Base-by-base conservation (phyloP, 2,329 filamentous ascomycete genomes). In the Trematosphaeria pertusa region DNA sequence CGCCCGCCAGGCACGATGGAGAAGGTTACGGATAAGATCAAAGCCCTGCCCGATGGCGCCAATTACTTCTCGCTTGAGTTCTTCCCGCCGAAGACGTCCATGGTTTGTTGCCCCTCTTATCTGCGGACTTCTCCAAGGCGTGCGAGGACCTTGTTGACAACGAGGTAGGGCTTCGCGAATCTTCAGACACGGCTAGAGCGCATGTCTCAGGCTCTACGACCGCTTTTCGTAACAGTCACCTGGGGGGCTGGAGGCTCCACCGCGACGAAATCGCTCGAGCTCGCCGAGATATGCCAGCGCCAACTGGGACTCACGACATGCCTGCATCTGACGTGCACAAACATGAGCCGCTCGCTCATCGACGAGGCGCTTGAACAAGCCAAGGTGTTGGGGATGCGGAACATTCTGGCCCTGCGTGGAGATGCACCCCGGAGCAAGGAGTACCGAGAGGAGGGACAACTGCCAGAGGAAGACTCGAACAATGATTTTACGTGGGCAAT, bases 31-130 rank as follows among this genome's bases (percentile, higher is more conserved):
- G 88, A 95, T 80, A 96, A 96, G 81, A 93, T 97, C 69, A 89
- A 89, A 75, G 89, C 91, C 52, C 78, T 99, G 77, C 89, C 90
- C 72, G 83, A 87, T 56, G 85, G 89, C 73, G 83, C 84, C 57
- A 86, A 83, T 70, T 97, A 94, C 79, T 96, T 96, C 76, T 97
- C 94, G 37, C 87, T 97, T 74, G 94, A 99, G 77, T 99, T 99
- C 84, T 99, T 99, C 78, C 94, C 94, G 59, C 94, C 94, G 54
- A 99, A 97, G 79, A 99, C 94, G 36, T 82, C 87, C 52, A 96
- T 96, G 86, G 82, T 84, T 66, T 62, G 74, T 74, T 60, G 56
- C 58, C 61, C 49, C 24, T 28, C 12, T 28, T 12, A 12, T 12
- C 7, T 28, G 12, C 24, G 8, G 8, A 12, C 8, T 12, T 7